A percentile compares a stretch with the other conserved stretches of the same genome.
Evolutionary conservation across 495 filamentous ascomycete species (phyloP).

Genomic region (Aspergillus asperescens): DNA sequence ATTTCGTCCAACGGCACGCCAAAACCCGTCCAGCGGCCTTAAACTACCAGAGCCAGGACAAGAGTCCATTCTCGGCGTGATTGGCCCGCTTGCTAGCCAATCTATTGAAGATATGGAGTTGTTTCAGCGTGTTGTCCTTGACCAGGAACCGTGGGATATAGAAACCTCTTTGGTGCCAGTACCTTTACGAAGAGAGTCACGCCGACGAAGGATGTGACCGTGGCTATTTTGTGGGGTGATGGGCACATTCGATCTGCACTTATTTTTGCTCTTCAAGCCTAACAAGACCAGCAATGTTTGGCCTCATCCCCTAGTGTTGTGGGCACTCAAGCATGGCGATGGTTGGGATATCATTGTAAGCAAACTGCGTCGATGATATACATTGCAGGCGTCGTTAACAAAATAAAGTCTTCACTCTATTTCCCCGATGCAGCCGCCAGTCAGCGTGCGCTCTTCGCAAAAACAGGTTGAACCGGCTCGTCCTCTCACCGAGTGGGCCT

Average conservation of each 20-base stretch:
- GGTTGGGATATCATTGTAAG: conserved; percentile 55
- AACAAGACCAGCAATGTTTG: conserved; percentile 25
- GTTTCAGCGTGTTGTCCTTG: conserved; percentile 57
- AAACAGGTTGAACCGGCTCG: conserved; percentile 52
- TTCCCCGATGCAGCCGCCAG: conserved; percentile 50
- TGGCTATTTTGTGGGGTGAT: conserved; percentile 68
- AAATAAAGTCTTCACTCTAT: conserved; percentile 44
- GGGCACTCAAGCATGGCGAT: conserved; percentile 52
- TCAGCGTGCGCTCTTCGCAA: conserved; percentile 38
- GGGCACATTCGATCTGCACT: conserved; percentile 33
- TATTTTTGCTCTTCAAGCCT: background rate
- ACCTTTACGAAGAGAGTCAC: conserved; percentile 49
- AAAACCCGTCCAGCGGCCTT: conserved; percentile 44
- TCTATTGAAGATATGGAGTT: conserved; percentile 58
- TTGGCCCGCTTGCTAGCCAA: conserved; percentile 56
- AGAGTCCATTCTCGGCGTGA: conserved; percentile 55
- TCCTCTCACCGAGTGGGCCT: conserved; percentile 53
- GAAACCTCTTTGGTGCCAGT: conserved; percentile 56
- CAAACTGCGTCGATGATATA: background rate
- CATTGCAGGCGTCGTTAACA: background rate
- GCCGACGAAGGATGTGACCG: conserved; percentile 47
- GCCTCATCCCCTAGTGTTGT: conserved; percentile 64
- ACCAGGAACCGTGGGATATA: conserved; percentile 55
- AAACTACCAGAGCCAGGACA: conserved; percentile 48
- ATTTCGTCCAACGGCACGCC: conserved; percentile 50